A percentile compares a stretch with the other conserved stretches of the same genome.
These are phyloP conservation scores for Russula virescens DNA, from an alignment of 768 basidiomycete genomes.

Conservation along the genomic window DNA sequence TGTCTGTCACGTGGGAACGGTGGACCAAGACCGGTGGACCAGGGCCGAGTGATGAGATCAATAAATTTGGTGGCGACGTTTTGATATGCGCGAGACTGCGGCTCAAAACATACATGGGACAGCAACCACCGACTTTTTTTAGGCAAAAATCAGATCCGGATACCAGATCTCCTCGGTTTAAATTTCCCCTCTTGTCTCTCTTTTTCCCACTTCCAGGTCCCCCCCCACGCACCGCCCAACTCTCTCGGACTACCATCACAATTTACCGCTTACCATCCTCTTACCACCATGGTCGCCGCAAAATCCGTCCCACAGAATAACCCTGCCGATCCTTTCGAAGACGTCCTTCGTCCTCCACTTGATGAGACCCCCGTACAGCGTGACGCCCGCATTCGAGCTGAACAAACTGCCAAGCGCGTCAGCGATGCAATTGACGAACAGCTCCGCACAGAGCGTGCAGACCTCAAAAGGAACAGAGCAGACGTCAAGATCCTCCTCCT, in stretches of 20 bases:
- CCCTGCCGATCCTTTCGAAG: constrained; percentile 64
- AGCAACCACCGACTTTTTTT: too few species aligned
- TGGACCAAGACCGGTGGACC: too few species aligned
- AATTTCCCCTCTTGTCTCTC: too few species aligned
- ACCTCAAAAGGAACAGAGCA: constrained; percentile 51
- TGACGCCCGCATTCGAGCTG: constrained; percentile 56
- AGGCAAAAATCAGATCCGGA: too few species aligned
- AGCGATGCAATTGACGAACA: constrained; percentile 77
- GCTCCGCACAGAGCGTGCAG: constrained; percentile 59
- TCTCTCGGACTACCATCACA: too few species aligned
- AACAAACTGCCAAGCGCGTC: constrained; percentile 65
- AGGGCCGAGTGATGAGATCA: too few species aligned
- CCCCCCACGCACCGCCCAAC: too few species aligned
- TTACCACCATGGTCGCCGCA: constrained; percentile 17
- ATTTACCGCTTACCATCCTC: background rate
- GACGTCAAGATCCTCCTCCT: constrained; percentile 74
- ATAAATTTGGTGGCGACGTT: too few species aligned
- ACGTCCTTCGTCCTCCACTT: constrained; percentile 59
- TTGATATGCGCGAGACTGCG: too few species aligned
- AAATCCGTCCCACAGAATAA: constrained; percentile 12
- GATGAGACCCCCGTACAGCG: constrained; percentile 67
- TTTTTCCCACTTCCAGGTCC: too few species aligned
- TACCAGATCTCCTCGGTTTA: too few species aligned
- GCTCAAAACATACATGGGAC: too few species aligned
- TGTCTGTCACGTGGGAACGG: background rate